These are phyloP conservation scores for Escovopsis sp. DNA, from an alignment of 2,329 filamentous ascomycete species.

Conservation along the genomic window DNA sequence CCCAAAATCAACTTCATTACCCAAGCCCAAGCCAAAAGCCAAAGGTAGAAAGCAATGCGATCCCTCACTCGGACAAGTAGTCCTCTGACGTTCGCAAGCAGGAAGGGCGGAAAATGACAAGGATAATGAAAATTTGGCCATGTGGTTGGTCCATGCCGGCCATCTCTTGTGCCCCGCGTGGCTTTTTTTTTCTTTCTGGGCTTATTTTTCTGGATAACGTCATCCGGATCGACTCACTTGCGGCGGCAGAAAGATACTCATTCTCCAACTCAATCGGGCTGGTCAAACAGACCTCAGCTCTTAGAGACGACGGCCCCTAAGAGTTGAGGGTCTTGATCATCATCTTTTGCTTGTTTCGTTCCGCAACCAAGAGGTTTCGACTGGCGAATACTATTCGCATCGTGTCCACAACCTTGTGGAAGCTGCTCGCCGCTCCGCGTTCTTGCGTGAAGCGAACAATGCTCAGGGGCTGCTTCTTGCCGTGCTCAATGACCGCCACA, in stretches of 20 bases:
- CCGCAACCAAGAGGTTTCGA: constrained; percentile 53
- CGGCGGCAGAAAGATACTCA: too few species aligned
- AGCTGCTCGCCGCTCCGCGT: constrained; percentile 79
- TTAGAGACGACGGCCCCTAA: not conserved
- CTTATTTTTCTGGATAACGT: too few species aligned
- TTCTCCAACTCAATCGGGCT: too few species aligned
- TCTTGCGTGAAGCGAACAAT: constrained; percentile 81
- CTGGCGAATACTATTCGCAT: constrained; percentile 53
- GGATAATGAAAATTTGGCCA: too few species aligned
- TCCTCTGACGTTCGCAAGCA: too few species aligned
- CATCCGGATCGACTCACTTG: too few species aligned
- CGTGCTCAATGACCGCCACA: constrained; percentile 79
- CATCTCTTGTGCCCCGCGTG: too few species aligned
- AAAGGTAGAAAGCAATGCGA: not conserved
- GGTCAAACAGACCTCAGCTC: too few species aligned
- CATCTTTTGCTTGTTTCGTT: constrained; percentile 51
- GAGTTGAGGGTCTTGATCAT: constrained; percentile 55
- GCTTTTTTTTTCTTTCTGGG: too few species aligned
- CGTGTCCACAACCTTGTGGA: constrained; percentile 68
- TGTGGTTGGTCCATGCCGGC: too few species aligned
- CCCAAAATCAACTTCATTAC: constrained; percentile 1
- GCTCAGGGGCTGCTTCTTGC: constrained; percentile 59
- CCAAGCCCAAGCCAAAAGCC: not conserved
- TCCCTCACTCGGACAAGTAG: not conserved
- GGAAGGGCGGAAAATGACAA: too few species aligned